Evolutionary conservation across 495 filamentous ascomycete genomes (phyloP).

Genomic region (Clavariopsis aquatica): DNA sequence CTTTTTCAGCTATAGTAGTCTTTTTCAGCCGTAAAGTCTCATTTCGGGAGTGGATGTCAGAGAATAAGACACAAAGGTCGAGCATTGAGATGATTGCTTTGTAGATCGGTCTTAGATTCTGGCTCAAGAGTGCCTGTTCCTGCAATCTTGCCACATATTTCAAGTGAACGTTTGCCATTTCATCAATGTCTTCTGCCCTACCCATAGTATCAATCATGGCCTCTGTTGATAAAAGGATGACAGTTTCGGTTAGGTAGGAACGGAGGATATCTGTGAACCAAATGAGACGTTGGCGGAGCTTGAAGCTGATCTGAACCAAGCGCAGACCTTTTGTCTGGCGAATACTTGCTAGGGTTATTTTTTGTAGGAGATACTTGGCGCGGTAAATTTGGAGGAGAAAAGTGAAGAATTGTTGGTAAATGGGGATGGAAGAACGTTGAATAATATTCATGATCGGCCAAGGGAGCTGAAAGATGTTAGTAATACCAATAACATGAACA

Average conservation of each 20-base stretch:
- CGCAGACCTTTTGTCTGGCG: slow-evolving; percentile 24
- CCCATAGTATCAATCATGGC: slow-evolving; percentile 57
- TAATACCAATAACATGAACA: background rate
- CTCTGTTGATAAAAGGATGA: slow-evolving; percentile 60
- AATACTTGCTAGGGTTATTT: slow-evolving; percentile 51
- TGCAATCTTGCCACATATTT: slow-evolving; percentile 61
- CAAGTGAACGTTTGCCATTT: slow-evolving; percentile 72
- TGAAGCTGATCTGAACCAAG: slow-evolving; percentile 56
- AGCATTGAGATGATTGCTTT: slow-evolving; percentile 43
- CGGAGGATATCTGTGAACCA: slow-evolving; percentile 78
- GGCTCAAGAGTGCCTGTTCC: slow-evolving; percentile 66
- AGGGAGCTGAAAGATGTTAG: slow-evolving; percentile 51
- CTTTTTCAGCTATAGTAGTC: background rate
- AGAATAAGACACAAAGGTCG: slow-evolving; percentile 56
- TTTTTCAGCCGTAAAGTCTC: background rate
- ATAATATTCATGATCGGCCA: slow-evolving; percentile 90
- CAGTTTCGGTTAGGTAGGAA: slow-evolving; percentile 71
- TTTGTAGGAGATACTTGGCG: slow-evolving; percentile 67
- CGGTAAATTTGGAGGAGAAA: slow-evolving; percentile 77
- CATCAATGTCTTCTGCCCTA: slow-evolving; percentile 72
- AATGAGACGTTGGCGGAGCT: slow-evolving; percentile 69
- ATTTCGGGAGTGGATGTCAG: slow-evolving; percentile 44
- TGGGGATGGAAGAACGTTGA: slow-evolving; percentile 56
- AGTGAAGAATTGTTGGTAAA: slow-evolving; percentile 70
- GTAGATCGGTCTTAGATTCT: slow-evolving; percentile 42